phyloP scores from a whole-genome alignment of 1,139 yeast genomes.

The Protomyces pachydermus region DNA sequence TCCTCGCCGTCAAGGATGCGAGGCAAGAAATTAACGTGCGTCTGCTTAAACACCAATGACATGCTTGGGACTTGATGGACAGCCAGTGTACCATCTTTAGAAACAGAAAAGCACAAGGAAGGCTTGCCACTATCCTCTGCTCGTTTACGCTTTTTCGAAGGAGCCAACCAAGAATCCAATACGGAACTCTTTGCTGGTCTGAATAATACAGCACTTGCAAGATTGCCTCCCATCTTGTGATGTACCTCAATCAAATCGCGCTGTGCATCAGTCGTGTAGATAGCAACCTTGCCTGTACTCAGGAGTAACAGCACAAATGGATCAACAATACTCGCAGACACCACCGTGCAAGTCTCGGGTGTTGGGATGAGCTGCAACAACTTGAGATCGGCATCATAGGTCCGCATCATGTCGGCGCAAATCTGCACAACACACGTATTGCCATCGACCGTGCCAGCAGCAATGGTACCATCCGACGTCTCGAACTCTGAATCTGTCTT shows the following conservation, averaged over 20 bases:
- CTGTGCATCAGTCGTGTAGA: constrained; percentile 31
- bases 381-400: constrained; percentile 63
- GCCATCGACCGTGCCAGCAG: constrained; percentile 57
- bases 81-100: constrained; percentile 14
- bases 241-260: constrained; percentile 29
- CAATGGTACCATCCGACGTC: constrained; percentile 60
- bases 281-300: constrained; percentile 31
- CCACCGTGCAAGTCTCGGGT: constrained; percentile 36
- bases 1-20: constrained; percentile 1
- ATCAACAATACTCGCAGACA: constrained; percentile 48
- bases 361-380: constrained; percentile 37
- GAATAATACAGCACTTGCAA: constrained; percentile 6
- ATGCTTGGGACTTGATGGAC: constrained; percentile 28
- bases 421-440: constrained; percentile 68
- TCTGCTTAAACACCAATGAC: constrained; percentile 7
- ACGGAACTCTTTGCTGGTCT: neutral
- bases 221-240: neutral
- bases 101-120: constrained; percentile 11
- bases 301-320: constrained; percentile 35
- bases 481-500: constrained; percentile 61
- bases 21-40: constrained; percentile 6
- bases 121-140: neutral
- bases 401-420: constrained; percentile 58
- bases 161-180: neutral
- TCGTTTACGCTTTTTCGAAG: neutral